A percentile compares a stretch with the other conserved stretches of the same genome.
Conservation (phyloP, 805 yeast species). For the Saccharomyces paradoxus region DNA sequence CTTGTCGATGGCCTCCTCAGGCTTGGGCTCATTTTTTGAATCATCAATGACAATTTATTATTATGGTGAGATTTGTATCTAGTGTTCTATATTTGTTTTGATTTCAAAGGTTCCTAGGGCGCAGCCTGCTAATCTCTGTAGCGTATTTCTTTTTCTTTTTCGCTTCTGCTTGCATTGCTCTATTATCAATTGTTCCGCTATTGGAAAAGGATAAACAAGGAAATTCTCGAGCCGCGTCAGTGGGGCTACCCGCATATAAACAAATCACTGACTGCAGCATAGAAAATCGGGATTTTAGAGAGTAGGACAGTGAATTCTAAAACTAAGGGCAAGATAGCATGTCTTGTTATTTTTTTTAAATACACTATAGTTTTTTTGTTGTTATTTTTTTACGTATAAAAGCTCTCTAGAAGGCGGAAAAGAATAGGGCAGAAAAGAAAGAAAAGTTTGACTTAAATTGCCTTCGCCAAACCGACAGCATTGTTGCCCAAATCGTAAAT, state of each 20-base stretch:
- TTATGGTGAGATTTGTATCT: neutral
- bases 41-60: slow-evolving; percentile 7
- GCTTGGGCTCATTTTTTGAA: slow-evolving; percentile 17
- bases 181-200: neutral
- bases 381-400: neutral
- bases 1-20: slow-evolving; percentile 14
- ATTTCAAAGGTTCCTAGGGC: neutral
- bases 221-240: neutral
- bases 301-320: neutral
- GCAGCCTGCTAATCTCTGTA: neutral
- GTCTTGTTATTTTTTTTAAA: neutral
- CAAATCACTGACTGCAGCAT: neutral
- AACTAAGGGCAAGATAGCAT: neutral
- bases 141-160: neutral
- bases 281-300: neutral
- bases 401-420: neutral
- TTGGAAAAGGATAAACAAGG: neutral
- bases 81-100: neutral
- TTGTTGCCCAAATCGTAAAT: slow-evolving; percentile 83
- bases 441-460: slow-evolving; percentile 35
- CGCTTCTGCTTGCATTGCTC: neutral
- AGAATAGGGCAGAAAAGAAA: neutral
- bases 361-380: neutral
- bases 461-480: slow-evolving; percentile 89
- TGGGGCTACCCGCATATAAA: neutral